Base-by-base conservation (phyloP, 371 early-diverging fungal species). In the Quaeritorhiza haematococci region DNA sequence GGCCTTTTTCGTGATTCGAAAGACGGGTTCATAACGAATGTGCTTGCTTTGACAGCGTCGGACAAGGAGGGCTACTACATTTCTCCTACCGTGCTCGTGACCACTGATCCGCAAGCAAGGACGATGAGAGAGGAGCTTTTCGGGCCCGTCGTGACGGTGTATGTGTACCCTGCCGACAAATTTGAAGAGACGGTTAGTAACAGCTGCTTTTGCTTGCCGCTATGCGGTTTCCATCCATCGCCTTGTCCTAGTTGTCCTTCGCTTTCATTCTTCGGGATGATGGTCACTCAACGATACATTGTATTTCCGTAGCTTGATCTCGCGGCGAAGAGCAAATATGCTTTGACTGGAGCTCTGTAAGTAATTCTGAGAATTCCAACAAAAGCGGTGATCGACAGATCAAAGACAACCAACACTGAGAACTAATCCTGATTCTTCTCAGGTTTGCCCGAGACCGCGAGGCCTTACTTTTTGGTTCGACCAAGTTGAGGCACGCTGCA, bases 71-170 rank as follows among this genome's bases (percentile, higher is more conserved):
- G 98, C 44, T 98, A 89, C 85, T 93, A 76, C 65, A 73, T 96
- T 65, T 79, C 91, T 49, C 98, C 98, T 28, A 98, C 98, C 33
- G 74, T 96, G 61, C 80, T 98, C 43, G 72, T 84, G 23, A 92
- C 96, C 64, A 89, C 84, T 65, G 84, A 94, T 69, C 91, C 90
- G 56, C 69, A 83, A 55, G 79, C 86, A 53, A 89, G 87, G 74
- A 92, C 94, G 34, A 84, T 98, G 85, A 80, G 67, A 24, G 91
- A 95, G 59, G 98, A 98, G 74, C 92, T 98, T 68, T 98, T 98
- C 68, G 98, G 97, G 24, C 97, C 98, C 48, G 92, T 96, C n/a
- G 75, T 96, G 33, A 96, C 97, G 55, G 76, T 91, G 66, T 92
- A 90, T 67, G 91, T 91, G 23, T 94, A 98, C 72, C 87, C 87